A percentile compares a stretch with the other conserved stretches of the same genome.
These are phyloP conservation scores for Herpetospermum pedunculosum DNA, from an alignment of 306 rosid genomes.

Conservation along the genomic window DNA sequence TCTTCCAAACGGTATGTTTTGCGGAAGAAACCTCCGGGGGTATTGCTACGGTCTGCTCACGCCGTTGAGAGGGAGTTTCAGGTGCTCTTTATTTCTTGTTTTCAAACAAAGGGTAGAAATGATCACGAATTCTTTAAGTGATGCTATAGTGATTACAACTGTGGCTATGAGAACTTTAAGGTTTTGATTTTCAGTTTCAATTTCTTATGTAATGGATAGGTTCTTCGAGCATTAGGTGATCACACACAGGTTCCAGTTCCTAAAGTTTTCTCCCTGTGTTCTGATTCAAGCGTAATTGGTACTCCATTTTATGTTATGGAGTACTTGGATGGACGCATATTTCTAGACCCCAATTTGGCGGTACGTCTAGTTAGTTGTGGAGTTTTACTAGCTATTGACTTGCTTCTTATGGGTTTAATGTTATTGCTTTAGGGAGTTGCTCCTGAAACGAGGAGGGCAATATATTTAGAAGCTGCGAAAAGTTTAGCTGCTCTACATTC, in stretches of 20 bases:
- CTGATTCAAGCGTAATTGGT: constrained; percentile 66
- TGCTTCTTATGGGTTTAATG: constrained; percentile 15
- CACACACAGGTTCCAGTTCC: constrained; percentile 78
- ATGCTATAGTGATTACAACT: background rate
- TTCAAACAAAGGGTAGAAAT: background rate
- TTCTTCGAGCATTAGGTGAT: constrained; percentile 65
- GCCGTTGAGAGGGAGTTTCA: constrained; percentile 90
- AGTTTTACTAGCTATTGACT: background rate
- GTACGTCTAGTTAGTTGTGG: constrained; percentile 20
- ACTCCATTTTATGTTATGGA: constrained; percentile 91
- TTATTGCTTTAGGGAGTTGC: constrained; percentile 42
- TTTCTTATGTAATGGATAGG: constrained; percentile 32
- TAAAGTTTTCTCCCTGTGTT: constrained; percentile 67
- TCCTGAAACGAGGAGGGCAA: constrained; percentile 50
- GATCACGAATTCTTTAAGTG: no score
- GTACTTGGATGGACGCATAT: constrained; percentile 82
- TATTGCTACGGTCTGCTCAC: constrained; percentile 75
- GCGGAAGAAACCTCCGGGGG: constrained; percentile 86
- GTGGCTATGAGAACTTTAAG: background rate
- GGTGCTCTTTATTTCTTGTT: constrained; percentile 26
- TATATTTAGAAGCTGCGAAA: constrained; percentile 56
- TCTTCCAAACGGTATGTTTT: constrained; percentile 61
- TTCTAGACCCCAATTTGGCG: constrained; percentile 55
- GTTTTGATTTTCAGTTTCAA: background rate
- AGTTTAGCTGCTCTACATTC: constrained; percentile 68